phyloP scores from a whole-genome alignment of 257 asterid genomes.

The Solanum corneliomulleri region DNA sequence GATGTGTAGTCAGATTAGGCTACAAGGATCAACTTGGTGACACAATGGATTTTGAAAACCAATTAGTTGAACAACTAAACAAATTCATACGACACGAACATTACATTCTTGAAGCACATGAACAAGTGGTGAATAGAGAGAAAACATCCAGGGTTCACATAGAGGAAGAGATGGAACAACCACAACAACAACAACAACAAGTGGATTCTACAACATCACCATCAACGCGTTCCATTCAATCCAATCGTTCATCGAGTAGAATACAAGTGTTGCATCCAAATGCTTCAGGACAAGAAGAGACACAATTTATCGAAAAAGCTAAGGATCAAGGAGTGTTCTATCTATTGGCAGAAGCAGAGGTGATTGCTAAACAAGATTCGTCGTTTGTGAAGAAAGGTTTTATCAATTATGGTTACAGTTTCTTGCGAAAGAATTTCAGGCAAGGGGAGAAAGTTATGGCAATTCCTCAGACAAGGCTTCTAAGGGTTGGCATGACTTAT shows the following conservation, averaged over 20 bases:
- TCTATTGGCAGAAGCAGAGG: conserved; percentile 60
- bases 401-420: conserved; percentile 38
- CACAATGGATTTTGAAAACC: conserved; percentile 33
- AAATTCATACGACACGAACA: conserved; percentile 41
- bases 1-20: conserved; percentile 61
- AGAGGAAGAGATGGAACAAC: conserved; percentile 12
- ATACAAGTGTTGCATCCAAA: not conserved
- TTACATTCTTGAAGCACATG: conserved; percentile 19
- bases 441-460: conserved; percentile 47
- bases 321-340: conserved; percentile 49
- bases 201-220: conserved; percentile 17
- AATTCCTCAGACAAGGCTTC: conserved; percentile 49
- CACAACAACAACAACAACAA: not conserved
- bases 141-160: conserved; percentile 20
- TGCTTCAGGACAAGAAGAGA: conserved; percentile 18
- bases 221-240: not conserved
- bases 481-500: conserved; percentile 67
- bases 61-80: conserved; percentile 29
- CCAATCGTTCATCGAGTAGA: conserved; percentile 19
- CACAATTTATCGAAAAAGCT: conserved; percentile 29
- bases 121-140: not conserved
- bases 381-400: conserved; percentile 34
- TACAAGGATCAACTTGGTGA: conserved; percentile 52
- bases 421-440: conserved; percentile 59
- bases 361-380: conserved; percentile 45